phyloP scores from a whole-genome alignment of 352 stramenopile genomes.

The Globisporangium nunn region DNA sequence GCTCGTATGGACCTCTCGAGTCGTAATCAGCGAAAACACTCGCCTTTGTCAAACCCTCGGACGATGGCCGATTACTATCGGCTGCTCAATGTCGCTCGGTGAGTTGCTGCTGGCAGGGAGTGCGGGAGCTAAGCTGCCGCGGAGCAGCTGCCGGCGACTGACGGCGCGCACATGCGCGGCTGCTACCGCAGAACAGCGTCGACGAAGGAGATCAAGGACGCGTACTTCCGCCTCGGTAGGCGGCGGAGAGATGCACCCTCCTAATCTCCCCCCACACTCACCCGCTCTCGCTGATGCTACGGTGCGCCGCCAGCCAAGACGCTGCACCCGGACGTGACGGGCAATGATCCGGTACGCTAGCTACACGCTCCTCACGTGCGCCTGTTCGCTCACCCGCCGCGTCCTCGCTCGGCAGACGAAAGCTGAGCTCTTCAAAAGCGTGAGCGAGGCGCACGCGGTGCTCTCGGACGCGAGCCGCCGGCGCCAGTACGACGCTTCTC shows the following conservation, averaged over 20 bases:
- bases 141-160: not conserved
- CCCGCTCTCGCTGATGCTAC: not conserved
- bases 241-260: not conserved
- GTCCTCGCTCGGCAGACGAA: slow-evolving; percentile 32
- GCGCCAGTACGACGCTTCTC: slow-evolving; percentile 56
- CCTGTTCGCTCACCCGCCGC: not conserved
- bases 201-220: slow-evolving; percentile 70
- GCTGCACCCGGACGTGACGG: slow-evolving; percentile 81
- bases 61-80: slow-evolving; percentile 65
- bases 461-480: slow-evolving; percentile 58
- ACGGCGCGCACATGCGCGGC: too few species aligned
- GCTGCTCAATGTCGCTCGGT: slow-evolving; percentile 71
- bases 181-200: slow-evolving; percentile 32
- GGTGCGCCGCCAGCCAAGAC: slow-evolving; percentile 38
- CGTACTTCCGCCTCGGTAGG: slow-evolving; percentile 71
- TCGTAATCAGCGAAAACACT: not conserved
- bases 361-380: not conserved
- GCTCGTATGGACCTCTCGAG: not conserved
- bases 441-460: slow-evolving; percentile 71
- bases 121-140: too few species aligned
- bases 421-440: slow-evolving; percentile 79
- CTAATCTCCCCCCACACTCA: not conserved
- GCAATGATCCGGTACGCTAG: slow-evolving; percentile 47
- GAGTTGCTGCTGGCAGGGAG: not conserved
- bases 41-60: too few species aligned